Conservation (phyloP, 495 filamentous ascomycete genomes). For the Aspergillus olivimuriae region DNA sequence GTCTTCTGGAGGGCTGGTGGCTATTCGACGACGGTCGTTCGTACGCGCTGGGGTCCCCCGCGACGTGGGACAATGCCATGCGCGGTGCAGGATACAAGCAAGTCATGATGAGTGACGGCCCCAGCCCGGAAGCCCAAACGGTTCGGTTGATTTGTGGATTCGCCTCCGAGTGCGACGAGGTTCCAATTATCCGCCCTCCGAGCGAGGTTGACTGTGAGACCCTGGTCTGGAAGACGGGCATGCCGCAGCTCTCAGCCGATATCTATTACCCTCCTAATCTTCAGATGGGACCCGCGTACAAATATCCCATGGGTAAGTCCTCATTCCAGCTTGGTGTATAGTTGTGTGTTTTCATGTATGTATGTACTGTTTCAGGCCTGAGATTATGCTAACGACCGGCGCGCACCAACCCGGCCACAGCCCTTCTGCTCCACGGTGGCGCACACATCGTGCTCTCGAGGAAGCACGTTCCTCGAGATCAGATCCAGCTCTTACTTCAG, state of each 20-base stretch:
- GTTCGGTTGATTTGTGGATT: neutral
- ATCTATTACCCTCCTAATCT: neutral
- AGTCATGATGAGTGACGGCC: conserved; percentile 1
- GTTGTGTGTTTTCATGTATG: too few species aligned
- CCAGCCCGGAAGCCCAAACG: neutral
- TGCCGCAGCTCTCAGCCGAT: neutral
- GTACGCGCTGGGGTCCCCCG: conserved; percentile 12
- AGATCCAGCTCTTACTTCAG: conserved; percentile 30
- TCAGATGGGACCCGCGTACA: neutral
- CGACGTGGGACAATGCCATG: conserved; percentile 1
- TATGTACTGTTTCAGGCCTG: too few species aligned
- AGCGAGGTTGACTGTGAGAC: neutral
- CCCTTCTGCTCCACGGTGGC: conserved; percentile 52
- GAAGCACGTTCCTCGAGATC: conserved; percentile 34
- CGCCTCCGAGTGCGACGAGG: neutral
- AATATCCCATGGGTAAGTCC: neutral
- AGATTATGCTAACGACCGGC: neutral
- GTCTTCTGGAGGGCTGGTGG: conserved; percentile 35
- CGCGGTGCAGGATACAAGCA: conserved; percentile 1
- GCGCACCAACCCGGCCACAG: too few species aligned
- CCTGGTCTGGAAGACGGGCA: neutral
- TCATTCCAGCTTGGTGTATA: too few species aligned
- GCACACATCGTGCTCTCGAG: conserved; percentile 41
- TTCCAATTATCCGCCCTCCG: neutral
- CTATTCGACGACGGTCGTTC: conserved; percentile 21